Conservation (phyloP, 768 basidiomycete genomes). For the Tylopilus cervinicoccineus region DNA sequence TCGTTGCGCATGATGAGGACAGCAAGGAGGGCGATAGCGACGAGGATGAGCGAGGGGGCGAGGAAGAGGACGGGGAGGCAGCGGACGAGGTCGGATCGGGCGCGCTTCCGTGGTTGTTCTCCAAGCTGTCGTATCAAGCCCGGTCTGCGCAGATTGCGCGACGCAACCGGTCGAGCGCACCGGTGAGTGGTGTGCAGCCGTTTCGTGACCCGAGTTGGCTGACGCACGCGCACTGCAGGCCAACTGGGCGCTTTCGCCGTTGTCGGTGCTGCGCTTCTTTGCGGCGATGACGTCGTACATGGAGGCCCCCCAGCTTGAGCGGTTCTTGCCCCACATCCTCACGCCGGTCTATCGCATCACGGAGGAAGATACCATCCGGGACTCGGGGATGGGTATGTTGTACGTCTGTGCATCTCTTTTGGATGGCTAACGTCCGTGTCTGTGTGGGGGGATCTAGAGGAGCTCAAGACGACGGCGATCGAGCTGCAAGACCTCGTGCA, state of each 20-base stretch:
- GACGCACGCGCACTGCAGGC: constrained; percentile 39
- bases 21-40: constrained; percentile 21
- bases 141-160: constrained; percentile 71
- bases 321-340: constrained; percentile 79
- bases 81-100: constrained; percentile 34
- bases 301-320: constrained; percentile 51
- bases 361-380: constrained; percentile 82
- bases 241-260: constrained; percentile 81
- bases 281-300: constrained; percentile 84
- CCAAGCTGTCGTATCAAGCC: constrained; percentile 85
- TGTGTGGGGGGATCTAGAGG: constrained; percentile 46
- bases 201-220: neutral
- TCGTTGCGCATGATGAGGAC: constrained; percentile 37
- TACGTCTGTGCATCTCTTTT: too few species aligned
- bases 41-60: constrained; percentile 19
- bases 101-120: constrained; percentile 90
- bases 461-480: constrained; percentile 71
- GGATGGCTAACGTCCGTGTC: neutral
- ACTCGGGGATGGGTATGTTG: constrained; percentile 69
- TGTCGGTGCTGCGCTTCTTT: constrained; percentile 85
- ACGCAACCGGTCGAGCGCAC: constrained; percentile 45
- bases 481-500: constrained; percentile 90
- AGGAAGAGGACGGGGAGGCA: constrained; percentile 19
- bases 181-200: constrained; percentile 3
- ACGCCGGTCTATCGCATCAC: constrained; percentile 82